Base-by-base conservation (phyloP, 305 asterid species). In the Rubia balearica region DNA sequence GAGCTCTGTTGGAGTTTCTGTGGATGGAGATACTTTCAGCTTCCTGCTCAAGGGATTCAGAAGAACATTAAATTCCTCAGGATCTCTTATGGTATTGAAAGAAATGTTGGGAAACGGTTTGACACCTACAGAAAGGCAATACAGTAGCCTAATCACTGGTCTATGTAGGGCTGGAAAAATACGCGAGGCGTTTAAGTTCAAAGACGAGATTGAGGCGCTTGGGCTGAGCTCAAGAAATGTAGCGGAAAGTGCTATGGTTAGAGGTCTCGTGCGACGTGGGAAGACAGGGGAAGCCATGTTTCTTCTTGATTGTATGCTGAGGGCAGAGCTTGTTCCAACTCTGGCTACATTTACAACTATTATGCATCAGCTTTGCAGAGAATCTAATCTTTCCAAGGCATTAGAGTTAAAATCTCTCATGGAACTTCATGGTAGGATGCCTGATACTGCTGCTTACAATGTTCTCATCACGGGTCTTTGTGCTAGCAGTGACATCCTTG, bases 121-220 rank as follows among this genome's bases (percentile, higher is more conserved):
- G 70, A 64, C 61, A 53, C 97, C 96, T 65, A 81, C 86, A 21
- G 77, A 76, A 17, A 82, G 82, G 75, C 97, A 90, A 63, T 90
- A 82, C 78, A 65, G 88, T 86, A 75, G 87, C 74, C 79, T 90
- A 75, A 81, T 92, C 38, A 74, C 81, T 27, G 78, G 90, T 43
- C 82, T 89, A 89, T 90, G 95, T 75, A 89, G 80, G 72, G 85
- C 68, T 59, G 97, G 97, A 78, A 84, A 87, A 73, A 74, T 89
- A 60, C 75, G 69, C 43, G 86, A 89, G 61, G 96, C 96, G 17
- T 78, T 87, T 56, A 77, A 74, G 64, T 67, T 92, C 51, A 90
- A 74, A 78, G 90, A 85, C 43, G 89, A 85, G 78, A 80, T 92
- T 81, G 85, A 78, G 79, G 73, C 70, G 40, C 80, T 82, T 70